Evolutionary conservation across 179 eudicot genomes (phyloP), one percentile per base, ranked within the genome.

Genomic region (Beta lomatogona): DNA sequence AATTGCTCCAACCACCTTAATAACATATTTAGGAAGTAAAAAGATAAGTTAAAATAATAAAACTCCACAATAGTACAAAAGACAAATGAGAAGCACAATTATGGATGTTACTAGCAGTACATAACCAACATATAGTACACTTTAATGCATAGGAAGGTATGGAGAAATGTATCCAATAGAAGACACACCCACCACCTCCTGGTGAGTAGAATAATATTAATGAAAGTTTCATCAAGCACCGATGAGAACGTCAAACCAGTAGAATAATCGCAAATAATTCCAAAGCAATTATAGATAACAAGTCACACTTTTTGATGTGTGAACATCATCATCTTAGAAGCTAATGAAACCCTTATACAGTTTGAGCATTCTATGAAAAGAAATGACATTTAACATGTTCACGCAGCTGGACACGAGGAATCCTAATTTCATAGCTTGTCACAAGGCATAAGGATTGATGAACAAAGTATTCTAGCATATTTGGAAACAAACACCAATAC

Each of bases 1-100:
- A 76, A 92, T 79, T 71, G 96, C 80, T 71, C 99, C 99, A 80
- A 95, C 98, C 76, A 92, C 98, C 99, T 91, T 45, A 67, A 73
- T 71, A 77, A 55, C 77, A 81, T 36, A 59, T 31, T 70, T 52
- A 57, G 31, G 19, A 50, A 82, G 18, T 36, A 81, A 16, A 57
- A 36, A 2, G 19, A 41, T 22, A 15, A 77, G 64, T 41, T 41
- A 6, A 41, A 57, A 72, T 31, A 41, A 14, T 71, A n/a, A 45
- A 52, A 9, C 66, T 71, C 41, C 25, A 55, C 16, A 66, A 41
- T 15, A 22, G n/a, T 68, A 50, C 46, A 78, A 64, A 22, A 50
- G 36, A 82, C 44, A 70, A 58, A 21, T 18, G 3, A 50, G 31
- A 50, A 52, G 44, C 28, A 61, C 22, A 60, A 31, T 44, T 18